phyloP scores from a whole-genome alignment of 108 stramenopile species.

The Skeletonema costatum region DNA sequence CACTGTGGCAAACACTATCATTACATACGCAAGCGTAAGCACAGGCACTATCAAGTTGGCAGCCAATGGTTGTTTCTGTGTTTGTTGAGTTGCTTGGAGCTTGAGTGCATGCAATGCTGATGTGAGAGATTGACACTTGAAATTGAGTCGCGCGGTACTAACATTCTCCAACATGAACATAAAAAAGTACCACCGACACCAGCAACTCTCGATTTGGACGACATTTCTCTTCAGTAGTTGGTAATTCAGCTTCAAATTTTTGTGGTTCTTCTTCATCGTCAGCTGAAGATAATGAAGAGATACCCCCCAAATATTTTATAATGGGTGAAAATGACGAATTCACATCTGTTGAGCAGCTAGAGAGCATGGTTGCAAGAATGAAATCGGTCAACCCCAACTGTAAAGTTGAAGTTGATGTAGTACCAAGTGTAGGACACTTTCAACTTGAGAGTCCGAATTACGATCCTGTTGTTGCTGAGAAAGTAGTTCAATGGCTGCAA shows the following conservation, averaged over 20 bases:
- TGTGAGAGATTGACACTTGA: background rate
- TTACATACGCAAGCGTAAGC: background rate
- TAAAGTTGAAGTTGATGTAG: conserved; percentile 18
- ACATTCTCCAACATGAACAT: no score
- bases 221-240: conserved; percentile 22
- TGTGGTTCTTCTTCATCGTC: conserved; percentile 11
- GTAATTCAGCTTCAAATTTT: background rate
- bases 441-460: conserved; percentile 33
- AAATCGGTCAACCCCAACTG: background rate
- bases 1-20: conserved; percentile 89
- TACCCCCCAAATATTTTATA: conserved; percentile 23
- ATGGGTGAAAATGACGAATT: conserved; percentile 34
- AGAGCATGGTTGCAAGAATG: conserved; percentile 15
- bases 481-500: conserved; percentile 29
- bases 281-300: background rate
- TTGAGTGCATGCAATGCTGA: background rate
- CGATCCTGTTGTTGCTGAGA: conserved; percentile 21
- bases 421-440: conserved; percentile 37
- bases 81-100: no score
- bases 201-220: no score
- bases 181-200: no score
- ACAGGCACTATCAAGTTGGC: background rate
- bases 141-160: no score
- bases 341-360: conserved; percentile 30
- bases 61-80: no score